Conservation (phyloP, 164 flowering plant species). For the Berberis vulgaris region DNA sequence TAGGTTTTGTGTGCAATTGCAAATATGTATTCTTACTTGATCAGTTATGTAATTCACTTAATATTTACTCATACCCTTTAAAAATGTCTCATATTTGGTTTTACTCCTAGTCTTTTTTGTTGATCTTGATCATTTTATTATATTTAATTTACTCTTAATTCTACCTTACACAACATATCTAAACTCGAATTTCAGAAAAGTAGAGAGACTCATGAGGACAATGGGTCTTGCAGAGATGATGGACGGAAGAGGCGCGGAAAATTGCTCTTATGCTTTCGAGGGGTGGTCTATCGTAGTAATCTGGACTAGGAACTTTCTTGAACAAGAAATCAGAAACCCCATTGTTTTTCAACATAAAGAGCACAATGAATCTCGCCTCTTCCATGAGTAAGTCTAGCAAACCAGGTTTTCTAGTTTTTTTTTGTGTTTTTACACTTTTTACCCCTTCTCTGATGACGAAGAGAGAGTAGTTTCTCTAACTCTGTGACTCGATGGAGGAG, state of each 20-base stretch:
- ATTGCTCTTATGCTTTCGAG: conserved; percentile 60
- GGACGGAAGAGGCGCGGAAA: conserved; percentile 60
- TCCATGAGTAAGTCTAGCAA: background rate
- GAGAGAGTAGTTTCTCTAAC: conserved; percentile 25
- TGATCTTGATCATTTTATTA: no score
- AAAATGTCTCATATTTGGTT: no score
- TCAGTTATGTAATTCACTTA: no score
- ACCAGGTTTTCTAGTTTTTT: no score
- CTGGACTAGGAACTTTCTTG: conserved; percentile 56
- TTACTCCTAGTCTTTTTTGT: no score
- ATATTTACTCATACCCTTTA: no score
- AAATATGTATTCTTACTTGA: no score
- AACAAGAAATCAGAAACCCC: conserved; percentile 63
- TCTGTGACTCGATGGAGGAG: conserved; percentile 38
- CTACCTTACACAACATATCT: background rate
- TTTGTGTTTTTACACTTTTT: no score
- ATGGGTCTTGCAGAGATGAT: conserved; percentile 97
- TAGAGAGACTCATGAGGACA: conserved; percentile 45
- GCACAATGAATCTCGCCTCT: conserved; percentile 15
- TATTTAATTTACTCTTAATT: no score
- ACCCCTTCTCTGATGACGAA: conserved; percentile 6
- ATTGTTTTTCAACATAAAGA: conserved; percentile 44
- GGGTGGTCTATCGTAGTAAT: conserved; percentile 69
- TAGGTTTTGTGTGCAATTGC: no score
- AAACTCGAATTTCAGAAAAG: background rate